A percentile compares a stretch with the other conserved stretches of the same genome.
phyloP scores from a whole-genome alignment of 257 asterid genomes.

The Solanum bulbocastanum region DNA sequence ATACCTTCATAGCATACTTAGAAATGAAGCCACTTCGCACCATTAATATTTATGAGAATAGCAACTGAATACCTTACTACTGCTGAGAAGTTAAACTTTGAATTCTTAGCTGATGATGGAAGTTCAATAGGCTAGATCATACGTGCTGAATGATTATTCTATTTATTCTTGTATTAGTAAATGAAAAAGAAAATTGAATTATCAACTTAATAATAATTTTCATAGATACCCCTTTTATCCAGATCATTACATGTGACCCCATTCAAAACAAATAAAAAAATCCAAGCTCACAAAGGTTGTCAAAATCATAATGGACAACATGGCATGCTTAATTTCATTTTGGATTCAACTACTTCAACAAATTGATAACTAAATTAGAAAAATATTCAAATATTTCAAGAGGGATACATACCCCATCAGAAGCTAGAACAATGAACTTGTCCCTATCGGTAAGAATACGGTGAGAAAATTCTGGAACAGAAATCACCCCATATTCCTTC shows the following conservation, averaged over 20 bases:
- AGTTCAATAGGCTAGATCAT: background rate
- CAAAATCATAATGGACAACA: background rate
- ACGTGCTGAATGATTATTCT: background rate
- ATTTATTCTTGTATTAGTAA: background rate
- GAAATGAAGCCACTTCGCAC: background rate
- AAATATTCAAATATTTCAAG: background rate
- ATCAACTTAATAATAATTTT: background rate
- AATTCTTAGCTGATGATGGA: background rate
- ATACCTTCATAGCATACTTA: background rate
- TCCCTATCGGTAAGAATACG: constrained; percentile 59
- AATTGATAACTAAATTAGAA: background rate
- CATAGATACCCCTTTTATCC: background rate
- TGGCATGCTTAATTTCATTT: background rate
- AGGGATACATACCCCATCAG: constrained; percentile 82
- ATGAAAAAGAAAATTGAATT: background rate
- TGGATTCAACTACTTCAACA: background rate
- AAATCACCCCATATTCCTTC: constrained; percentile 95
- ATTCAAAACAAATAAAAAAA: background rate
- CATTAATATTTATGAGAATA: background rate
- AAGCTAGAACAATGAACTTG: constrained; percentile 85
- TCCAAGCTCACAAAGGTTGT: background rate
- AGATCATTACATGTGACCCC: background rate
- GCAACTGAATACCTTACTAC: background rate
- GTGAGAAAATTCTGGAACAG: constrained; percentile 89
- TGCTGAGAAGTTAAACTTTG: background rate